phyloP scores from a whole-genome alignment of 2,329 filamentous ascomycete genomes.

The Colletotrichum sp. region DNA sequence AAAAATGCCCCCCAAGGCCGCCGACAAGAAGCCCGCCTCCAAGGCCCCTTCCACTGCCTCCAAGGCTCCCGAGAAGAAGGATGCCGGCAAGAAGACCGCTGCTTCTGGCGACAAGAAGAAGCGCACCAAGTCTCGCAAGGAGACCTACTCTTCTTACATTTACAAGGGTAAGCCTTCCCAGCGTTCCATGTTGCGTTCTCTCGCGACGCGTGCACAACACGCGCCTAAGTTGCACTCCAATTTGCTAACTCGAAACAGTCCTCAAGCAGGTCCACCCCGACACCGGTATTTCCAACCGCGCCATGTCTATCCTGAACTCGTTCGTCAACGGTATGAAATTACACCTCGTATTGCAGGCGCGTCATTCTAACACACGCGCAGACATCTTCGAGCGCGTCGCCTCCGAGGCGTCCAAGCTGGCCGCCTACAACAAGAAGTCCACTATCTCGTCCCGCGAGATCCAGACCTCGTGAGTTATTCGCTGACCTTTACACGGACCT shows the following conservation, averaged over 20 bases:
- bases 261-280: conserved; percentile 99
- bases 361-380: conserved; percentile 39
- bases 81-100: conserved; percentile 99
- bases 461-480: conserved; percentile 79
- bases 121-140: conserved; percentile 99
- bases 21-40: conserved; percentile 98
- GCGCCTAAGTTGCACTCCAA: not conserved
- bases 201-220: not conserved
- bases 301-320: conserved; percentile 99
- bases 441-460: conserved; percentile 99
- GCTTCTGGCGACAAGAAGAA: conserved; percentile 99
- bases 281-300: conserved; percentile 99
- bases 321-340: conserved; percentile 86
- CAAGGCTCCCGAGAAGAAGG: conserved; percentile 91
- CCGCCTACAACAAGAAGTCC: conserved; percentile 99
- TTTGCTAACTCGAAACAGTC: conserved; percentile 62
- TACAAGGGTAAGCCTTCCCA: conserved; percentile 80
- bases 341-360: not conserved
- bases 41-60: conserved; percentile 85
- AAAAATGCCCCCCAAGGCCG: conserved; percentile 97
- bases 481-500: not conserved
- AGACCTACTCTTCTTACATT: conserved; percentile 99
- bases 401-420: conserved; percentile 98
- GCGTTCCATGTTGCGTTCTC: not conserved
- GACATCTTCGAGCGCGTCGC: conserved; percentile 99